phyloP scores from a whole-genome alignment of 1,284 basidiomycete species.

The Austroboletus niveus region DNA sequence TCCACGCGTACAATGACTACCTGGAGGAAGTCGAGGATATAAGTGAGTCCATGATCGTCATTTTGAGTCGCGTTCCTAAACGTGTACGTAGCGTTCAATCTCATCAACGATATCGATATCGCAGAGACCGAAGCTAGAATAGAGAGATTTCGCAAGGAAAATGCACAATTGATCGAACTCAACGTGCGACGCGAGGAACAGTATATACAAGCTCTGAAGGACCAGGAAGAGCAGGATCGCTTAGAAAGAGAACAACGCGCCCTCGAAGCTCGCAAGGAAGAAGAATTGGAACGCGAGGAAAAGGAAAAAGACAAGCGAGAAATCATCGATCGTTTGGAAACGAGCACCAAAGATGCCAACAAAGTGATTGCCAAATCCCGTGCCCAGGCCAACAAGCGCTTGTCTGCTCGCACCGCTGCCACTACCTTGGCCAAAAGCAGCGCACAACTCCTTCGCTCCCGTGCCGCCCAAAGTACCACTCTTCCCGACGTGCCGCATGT shows the following conservation, averaged over 20 bases:
- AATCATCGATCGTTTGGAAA: conserved; percentile 79
- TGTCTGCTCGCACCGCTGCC: conserved; percentile 51
- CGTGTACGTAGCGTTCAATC: conserved; percentile 76
- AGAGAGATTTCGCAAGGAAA: conserved; percentile 74
- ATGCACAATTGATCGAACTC: conserved; percentile 75
- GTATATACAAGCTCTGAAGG: conserved; percentile 64
- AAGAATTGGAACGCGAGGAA: conserved; percentile 75
- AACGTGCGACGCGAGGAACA: conserved; percentile 78
- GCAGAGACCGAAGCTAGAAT: conserved; percentile 84
- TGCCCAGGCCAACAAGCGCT: conserved; percentile 58
- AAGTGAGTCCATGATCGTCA: conserved; percentile 50
- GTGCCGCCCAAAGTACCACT: conserved; percentile 55
- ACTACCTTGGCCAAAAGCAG: conserved; percentile 45
- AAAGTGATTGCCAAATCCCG: conserved; percentile 70
- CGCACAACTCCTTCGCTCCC: conserved; percentile 53
- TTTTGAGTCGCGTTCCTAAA: conserved; percentile 7
- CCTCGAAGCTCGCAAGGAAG: conserved; percentile 61
- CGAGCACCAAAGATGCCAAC: conserved; percentile 65
- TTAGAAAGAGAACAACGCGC: conserved; percentile 73
- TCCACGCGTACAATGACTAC: conserved; percentile 92
- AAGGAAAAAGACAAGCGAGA: conserved; percentile 71
- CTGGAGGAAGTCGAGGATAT: conserved; percentile 96
- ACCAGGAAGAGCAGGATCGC: conserved; percentile 73
- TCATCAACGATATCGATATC: conserved; percentile 91
- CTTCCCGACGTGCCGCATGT: conserved; percentile 76